A percentile compares a stretch with the other conserved stretches of the same genome.
These are phyloP conservation scores for Petrea volubilis DNA, from an alignment of 257 asterid genomes.

Conservation along the genomic window DNA sequence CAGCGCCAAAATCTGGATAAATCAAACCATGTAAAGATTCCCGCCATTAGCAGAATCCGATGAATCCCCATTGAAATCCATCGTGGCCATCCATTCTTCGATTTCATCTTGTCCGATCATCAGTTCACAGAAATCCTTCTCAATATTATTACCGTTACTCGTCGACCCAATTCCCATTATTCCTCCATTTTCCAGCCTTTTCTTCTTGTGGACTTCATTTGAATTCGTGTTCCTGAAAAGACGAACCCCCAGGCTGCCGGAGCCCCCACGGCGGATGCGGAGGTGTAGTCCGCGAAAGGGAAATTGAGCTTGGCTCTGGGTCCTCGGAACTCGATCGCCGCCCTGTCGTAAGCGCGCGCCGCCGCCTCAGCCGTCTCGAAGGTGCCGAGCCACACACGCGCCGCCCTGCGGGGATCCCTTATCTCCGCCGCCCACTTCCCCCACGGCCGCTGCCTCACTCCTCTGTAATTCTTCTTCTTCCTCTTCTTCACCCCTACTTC, in stretches of 20 bases:
- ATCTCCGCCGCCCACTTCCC: conserved; percentile 26
- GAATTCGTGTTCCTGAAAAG: neutral
- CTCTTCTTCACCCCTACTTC: neutral
- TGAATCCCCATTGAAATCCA: neutral
- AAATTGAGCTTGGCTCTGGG: conserved; percentile 64
- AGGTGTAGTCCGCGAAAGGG: conserved; percentile 45
- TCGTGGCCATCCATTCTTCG: neutral
- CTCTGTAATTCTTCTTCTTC: conserved; percentile 29
- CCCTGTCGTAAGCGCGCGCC: conserved; percentile 60
- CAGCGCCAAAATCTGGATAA: neutral
- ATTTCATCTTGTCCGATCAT: conserved; percentile 41
- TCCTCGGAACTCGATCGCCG: conserved; percentile 64
- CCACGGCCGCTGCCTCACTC: conserved; percentile 26
- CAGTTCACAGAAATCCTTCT: conserved; percentile 34
- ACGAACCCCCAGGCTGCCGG: neutral
- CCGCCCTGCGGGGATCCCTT: conserved; percentile 57
- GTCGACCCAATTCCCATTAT: conserved; percentile 19
- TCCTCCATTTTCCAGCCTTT: neutral
- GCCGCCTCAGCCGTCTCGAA: conserved; percentile 59
- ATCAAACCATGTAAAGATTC: neutral
- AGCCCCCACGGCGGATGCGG: neutral
- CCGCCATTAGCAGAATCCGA: conserved; percentile 9
- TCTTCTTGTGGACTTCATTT: neutral
- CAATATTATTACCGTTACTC: neutral
- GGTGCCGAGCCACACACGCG: conserved; percentile 69